phyloP scores from a whole-genome alignment of 805 yeast species.

The Babjeviella inositovora region DNA sequence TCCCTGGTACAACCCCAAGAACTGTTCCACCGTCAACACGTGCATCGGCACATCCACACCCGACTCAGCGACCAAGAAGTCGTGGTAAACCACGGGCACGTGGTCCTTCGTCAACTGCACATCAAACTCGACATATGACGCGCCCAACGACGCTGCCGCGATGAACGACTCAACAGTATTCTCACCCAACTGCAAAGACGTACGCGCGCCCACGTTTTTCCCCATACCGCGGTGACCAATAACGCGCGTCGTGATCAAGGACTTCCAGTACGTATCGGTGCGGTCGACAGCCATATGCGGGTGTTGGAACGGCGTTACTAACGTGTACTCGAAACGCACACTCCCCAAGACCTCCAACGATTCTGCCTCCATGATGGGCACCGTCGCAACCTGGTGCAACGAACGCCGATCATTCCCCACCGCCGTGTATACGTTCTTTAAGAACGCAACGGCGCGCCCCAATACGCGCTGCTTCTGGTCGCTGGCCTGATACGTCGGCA shows the following conservation, averaged over 20 bases:
- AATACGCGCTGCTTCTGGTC: conserved; percentile 23
- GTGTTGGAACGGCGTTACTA: conserved; percentile 61
- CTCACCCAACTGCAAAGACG: conserved; percentile 84
- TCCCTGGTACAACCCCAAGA: conserved; percentile 34
- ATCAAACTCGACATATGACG: conserved; percentile 92
- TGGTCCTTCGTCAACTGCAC: conserved; percentile 87
- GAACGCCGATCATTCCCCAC: conserved; percentile 59
- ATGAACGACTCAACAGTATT: conserved; percentile 90
- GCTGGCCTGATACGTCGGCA: conserved; percentile 54
- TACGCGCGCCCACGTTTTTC: conserved; percentile 56
- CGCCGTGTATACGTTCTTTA: conserved; percentile 41
- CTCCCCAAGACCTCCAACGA: conserved; percentile 66
- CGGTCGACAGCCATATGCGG: conserved; percentile 47
- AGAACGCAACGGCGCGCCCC: conserved; percentile 74
- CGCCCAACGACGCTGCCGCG: conserved; percentile 93
- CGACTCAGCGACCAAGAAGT: conserved; percentile 84
- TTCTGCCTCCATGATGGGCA: conserved; percentile 63
- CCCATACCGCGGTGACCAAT: conserved; percentile 96
- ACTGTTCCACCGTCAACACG: conserved; percentile 77
- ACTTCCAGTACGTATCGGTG: conserved; percentile 82
- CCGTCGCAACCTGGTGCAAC: conserved; percentile 43
- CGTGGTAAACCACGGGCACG: conserved; percentile 90
- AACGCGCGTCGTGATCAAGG: conserved; percentile 73
- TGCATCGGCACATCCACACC: conserved; percentile 97
- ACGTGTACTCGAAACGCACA: conserved; percentile 57